A percentile compares a stretch with the other conserved stretches of the same genome.
Evolutionary conservation across 495 filamentous ascomycete genomes (phyloP).

Genomic region (Podospora pseudocomata): DNA sequence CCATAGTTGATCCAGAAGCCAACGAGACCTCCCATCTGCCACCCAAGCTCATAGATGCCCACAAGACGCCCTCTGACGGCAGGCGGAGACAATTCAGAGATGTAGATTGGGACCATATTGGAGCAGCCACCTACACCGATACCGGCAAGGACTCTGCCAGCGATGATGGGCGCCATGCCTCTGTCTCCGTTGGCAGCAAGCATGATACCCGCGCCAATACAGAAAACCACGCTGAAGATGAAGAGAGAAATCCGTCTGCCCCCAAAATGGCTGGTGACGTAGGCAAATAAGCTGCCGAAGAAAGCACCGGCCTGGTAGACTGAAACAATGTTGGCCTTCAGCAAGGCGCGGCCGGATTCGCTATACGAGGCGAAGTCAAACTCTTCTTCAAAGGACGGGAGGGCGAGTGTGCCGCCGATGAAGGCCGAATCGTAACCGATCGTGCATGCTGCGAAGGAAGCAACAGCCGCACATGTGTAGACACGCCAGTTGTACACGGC

Average conservation of each 20-base stretch:
- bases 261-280: conserved; percentile 52
- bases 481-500: conserved; percentile 75
- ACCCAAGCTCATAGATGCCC: conserved; percentile 68
- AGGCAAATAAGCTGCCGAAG: conserved; percentile 63
- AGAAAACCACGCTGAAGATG: conserved; percentile 54
- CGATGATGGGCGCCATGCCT: conserved; percentile 60
- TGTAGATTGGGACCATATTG: conserved; percentile 56
- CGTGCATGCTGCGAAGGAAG: conserved; percentile 67
- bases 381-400: conserved; percentile 56
- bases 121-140: conserved; percentile 51
- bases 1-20: conserved; percentile 71
- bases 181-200: conserved; percentile 54
- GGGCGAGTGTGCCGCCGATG: conserved; percentile 64
- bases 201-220: conserved; percentile 62
- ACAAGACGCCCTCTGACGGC: conserved; percentile 53
- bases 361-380: conserved; percentile 51
- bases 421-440: conserved; percentile 71
- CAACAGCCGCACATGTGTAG: conserved; percentile 58
- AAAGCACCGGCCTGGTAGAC: conserved; percentile 67
- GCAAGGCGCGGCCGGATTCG: conserved; percentile 39
- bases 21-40: conserved; percentile 69
- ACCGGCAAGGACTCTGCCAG: conserved; percentile 52
- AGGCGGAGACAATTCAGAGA: conserved; percentile 54
- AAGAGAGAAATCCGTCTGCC: conserved; percentile 56
- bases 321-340: conserved; percentile 65